A percentile compares a stretch with the other conserved stretches of the same genome.
phyloP scores from a whole-genome alignment of 805 yeast species.

The Barnettozyma wickerhamii region DNA sequence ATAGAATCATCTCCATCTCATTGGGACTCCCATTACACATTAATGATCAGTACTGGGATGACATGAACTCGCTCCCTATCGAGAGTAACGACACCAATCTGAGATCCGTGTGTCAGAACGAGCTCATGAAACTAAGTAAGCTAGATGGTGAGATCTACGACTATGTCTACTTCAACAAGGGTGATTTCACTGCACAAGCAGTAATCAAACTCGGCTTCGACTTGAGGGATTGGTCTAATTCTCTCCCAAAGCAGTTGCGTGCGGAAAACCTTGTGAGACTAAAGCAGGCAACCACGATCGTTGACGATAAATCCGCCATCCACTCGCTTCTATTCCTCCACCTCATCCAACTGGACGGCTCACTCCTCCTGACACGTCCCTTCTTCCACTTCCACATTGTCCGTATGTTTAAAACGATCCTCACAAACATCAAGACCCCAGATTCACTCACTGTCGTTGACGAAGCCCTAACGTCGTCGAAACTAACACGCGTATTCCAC shows the following conservation, averaged over 20 bases:
- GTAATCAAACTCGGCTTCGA: conserved; percentile 29
- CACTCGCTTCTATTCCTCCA: conserved; percentile 26
- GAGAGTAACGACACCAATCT: conserved; percentile 8
- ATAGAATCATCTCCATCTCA: conserved; percentile 26
- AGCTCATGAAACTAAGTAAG: conserved; percentile 23
- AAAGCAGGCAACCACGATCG: background rate
- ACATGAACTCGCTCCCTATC: conserved; percentile 16
- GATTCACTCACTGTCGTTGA: background rate
- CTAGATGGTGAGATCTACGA: conserved; percentile 28
- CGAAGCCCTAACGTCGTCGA: conserved; percentile 1
- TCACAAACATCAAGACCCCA: background rate
- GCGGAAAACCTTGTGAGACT: conserved; percentile 3
- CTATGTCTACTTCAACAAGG: conserved; percentile 25
- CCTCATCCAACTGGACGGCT: conserved; percentile 28
- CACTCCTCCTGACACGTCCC: conserved; percentile 32
- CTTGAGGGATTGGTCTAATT: conserved; percentile 20
- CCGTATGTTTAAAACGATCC: background rate
- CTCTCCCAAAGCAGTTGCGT: conserved; percentile 5
- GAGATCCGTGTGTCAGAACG: conserved; percentile 23
- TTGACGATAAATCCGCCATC: background rate
- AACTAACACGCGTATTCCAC: conserved; percentile 16
- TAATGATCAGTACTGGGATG: conserved; percentile 31
- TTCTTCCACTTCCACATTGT: conserved; percentile 28
- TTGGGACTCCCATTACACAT: conserved; percentile 32
- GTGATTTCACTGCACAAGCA: conserved; percentile 21